Base-by-base conservation (phyloP, 2,329 filamentous ascomycete species). In the Fusarium sp. region DNA sequence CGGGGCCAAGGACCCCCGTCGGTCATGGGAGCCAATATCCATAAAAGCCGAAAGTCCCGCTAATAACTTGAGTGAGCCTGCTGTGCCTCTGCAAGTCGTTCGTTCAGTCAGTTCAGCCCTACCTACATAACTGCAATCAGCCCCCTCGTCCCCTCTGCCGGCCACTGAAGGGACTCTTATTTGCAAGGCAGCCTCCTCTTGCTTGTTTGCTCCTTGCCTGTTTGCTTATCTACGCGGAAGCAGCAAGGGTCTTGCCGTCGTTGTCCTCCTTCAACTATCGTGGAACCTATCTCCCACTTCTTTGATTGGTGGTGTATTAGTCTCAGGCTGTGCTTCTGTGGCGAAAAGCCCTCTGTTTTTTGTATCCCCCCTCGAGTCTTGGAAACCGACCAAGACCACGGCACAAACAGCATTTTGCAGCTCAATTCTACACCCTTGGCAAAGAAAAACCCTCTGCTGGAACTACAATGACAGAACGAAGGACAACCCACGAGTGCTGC, bases 11-110 rank as follows among this genome's bases (percentile, higher is more conserved):
- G 47, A 59, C 57, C 57, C 54, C 60, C 61, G 59, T 62, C 56
- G 36, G 61, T n/a, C 27, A 43, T 52, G 39, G 31, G 44, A 71
- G 47, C 51, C 51, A 61, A 60, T 64, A 36, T 58, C 61, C 58
- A 69, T 75, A 71, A 75, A 69, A 57, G 62, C 73, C 72, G 65
- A 60, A 48, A 36, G 61, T 67, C 62, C 73, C 73, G 63, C 66
- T 63, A 57, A 58, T 48, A 60, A 55, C 36, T 69, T 37, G n/a
- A 46, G 48, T 13, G 43, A 69, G 53, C 40, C 16, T 54, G 39
- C 52, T 58, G 44, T 62, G 51, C 60, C 57, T 63, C 43, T 71
- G 16, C 54, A 65, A 53, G 58, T 56, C 65, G 47, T 57, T 66
- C 44, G 15, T 51, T 62, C 48, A 30, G 34, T 47, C 47, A 40